phyloP scores from a whole-genome alignment of 2,329 filamentous ascomycete genomes.

The Aspergillus jensenii region DNA sequence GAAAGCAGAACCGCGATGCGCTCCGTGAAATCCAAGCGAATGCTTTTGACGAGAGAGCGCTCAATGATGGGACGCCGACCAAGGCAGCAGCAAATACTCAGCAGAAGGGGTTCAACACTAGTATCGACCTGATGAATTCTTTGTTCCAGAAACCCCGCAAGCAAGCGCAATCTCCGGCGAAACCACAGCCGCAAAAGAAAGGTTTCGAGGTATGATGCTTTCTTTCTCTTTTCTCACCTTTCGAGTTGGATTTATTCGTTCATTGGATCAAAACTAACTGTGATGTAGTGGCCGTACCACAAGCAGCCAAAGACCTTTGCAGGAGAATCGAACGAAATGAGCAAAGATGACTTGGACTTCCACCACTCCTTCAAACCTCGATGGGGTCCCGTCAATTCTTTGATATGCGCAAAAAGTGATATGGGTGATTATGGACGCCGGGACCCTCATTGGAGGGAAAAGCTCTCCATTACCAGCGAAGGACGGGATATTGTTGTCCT shows the following conservation, averaged over 20 bases:
- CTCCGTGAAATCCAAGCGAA: conserved; percentile 65
- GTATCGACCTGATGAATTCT: conserved; percentile 95
- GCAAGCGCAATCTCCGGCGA: conserved; percentile 50
- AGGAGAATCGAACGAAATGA: conserved; percentile 61
- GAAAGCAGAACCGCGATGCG: conserved; percentile 82
- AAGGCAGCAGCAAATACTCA: conserved; percentile 19
- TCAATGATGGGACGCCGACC: conserved; percentile 34
- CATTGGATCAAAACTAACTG: background rate
- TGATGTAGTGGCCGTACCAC: conserved; percentile 75
- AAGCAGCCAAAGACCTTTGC: conserved; percentile 71
- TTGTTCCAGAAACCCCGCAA: conserved; percentile 70
- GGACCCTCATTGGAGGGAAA: conserved; percentile 50
- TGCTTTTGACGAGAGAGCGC: conserved; percentile 52
- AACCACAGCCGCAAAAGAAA: conserved; percentile 56
- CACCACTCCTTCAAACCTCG: conserved; percentile 74
- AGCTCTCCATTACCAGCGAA: conserved; percentile 46
- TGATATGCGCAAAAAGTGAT: conserved; percentile 62
- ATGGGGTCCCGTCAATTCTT: conserved; percentile 73
- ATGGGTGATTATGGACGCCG: conserved; percentile 20
- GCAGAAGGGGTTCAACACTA: conserved; percentile 73
- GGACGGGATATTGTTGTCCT: conserved; percentile 33
- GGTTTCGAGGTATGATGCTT: conserved; percentile 85
- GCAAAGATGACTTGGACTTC: conserved; percentile 64
- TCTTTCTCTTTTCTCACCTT: conserved; percentile 30
- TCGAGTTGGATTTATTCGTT: background rate